These are phyloP conservation scores for Pseudopyricularia javanii DNA, from an alignment of 2,329 filamentous ascomycete genomes.

Conservation along the genomic window DNA sequence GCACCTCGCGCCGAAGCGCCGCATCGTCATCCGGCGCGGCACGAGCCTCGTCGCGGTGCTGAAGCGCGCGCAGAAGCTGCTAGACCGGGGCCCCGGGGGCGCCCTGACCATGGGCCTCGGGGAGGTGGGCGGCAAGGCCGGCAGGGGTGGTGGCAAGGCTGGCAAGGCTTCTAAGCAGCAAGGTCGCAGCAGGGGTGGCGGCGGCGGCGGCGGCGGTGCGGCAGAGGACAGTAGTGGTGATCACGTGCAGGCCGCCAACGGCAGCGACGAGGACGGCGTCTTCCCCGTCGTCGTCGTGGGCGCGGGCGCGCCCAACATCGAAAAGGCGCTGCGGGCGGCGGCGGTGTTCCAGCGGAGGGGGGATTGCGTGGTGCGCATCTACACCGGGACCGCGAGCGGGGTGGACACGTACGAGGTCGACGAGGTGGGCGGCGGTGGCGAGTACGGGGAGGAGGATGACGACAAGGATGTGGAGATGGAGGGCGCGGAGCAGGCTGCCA, in stretches of 20 bases:
- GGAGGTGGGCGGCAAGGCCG: constrained; percentile 29
- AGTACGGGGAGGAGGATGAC: constrained; percentile 14
- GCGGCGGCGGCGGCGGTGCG: constrained; percentile 16
- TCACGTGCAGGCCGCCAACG: constrained; percentile 28
- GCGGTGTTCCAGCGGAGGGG: constrained; percentile 3
- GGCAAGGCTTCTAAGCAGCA: constrained; percentile 18
- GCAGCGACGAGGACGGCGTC: constrained; percentile 5
- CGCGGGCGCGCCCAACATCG: constrained; percentile 2
- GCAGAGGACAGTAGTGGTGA: constrained; percentile 44
- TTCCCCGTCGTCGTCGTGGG: constrained; percentile 1
- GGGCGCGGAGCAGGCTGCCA: not conserved
- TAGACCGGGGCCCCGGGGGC: constrained; percentile 37
- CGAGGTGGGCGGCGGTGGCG: constrained; percentile 12
- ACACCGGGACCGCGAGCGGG: constrained; percentile 1
- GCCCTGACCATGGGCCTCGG: constrained; percentile 32
- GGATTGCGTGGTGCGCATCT: constrained; percentile 1
- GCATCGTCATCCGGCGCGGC: constrained; percentile 51
- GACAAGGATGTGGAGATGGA: constrained; percentile 6
- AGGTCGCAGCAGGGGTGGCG: constrained; percentile 26
- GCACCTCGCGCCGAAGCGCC: constrained; percentile 8
- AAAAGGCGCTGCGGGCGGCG: constrained; percentile 1
- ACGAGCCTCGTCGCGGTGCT: constrained; percentile 59
- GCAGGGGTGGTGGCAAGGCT: constrained; percentile 21
- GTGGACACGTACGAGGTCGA: constrained; percentile 5
- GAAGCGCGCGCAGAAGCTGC: constrained; percentile 50